Evolutionary conservation across 257 asterid species (phyloP).

Genomic region (Lithospermum erythrorhizon): DNA sequence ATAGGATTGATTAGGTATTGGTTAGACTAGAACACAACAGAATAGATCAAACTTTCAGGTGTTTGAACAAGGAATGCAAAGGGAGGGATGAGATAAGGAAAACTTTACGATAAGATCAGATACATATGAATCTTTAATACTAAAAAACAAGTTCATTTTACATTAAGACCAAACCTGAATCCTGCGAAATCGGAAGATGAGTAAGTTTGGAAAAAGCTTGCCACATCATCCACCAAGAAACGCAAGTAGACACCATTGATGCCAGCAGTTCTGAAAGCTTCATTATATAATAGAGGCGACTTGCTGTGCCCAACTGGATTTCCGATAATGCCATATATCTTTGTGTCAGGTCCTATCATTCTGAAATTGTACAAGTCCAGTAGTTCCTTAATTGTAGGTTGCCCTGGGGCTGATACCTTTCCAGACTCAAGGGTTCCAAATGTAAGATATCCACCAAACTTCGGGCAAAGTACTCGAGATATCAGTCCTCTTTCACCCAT

Average conservation of each 20-base stretch:
- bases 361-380: constrained; percentile 70
- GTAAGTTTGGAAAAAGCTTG: constrained; percentile 56
- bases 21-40: background rate
- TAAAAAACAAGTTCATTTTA: constrained; percentile 3
- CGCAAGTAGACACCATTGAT: constrained; percentile 66
- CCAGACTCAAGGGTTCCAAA: constrained; percentile 79
- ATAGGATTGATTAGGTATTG: too few species aligned
- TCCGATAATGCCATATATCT: constrained; percentile 76
- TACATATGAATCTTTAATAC: background rate
- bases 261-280: constrained; percentile 66
- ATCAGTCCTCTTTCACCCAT: constrained; percentile 97
- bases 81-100: background rate
- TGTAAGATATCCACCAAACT: constrained; percentile 94
- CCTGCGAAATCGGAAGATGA: constrained; percentile 77
- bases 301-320: constrained; percentile 97
- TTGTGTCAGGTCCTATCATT: constrained; percentile 70
- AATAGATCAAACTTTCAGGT: background rate
- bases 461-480: constrained; percentile 82
- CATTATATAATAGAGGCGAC: constrained; percentile 73
- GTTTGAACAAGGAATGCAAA: background rate
- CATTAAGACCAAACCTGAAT: constrained; percentile 57
- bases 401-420: constrained; percentile 96
- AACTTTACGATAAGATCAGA: background rate
- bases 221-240: constrained; percentile 74
- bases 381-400: constrained; percentile 81